Conservation (phyloP, 495 filamentous ascomycete species). For the Darksidea phi region DNA sequence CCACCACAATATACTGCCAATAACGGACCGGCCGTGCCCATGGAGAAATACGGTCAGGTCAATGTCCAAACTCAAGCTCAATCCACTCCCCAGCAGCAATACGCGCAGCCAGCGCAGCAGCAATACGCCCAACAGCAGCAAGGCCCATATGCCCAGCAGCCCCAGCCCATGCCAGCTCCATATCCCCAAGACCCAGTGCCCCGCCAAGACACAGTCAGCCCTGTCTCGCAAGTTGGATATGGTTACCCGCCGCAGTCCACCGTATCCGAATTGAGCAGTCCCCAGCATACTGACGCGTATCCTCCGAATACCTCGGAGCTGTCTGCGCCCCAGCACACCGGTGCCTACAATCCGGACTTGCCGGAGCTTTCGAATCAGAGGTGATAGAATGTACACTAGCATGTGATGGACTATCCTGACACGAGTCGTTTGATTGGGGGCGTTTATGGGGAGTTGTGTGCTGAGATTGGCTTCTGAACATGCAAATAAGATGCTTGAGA, state of each 20-base stretch:
- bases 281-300: slow-evolving; percentile 8
- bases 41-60: slow-evolving; percentile 21
- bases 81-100: slow-evolving; percentile 9
- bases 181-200: slow-evolving; percentile 21
- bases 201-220: slow-evolving; percentile 24
- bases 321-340: slow-evolving; percentile 5
- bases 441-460: no score
- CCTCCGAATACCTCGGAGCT: slow-evolving; percentile 10
- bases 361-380: slow-evolving; percentile 4
- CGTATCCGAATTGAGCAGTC: slow-evolving; percentile 5
- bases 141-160: slow-evolving; percentile 17
- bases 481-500: no score
- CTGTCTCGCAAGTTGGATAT: slow-evolving; percentile 9
- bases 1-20: slow-evolving; percentile 10
- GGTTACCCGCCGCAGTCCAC: neutral
- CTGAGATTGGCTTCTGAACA: no score
- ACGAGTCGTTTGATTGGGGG: no score
- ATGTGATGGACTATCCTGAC: no score
- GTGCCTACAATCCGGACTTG: neutral
- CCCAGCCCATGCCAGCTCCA: no score
- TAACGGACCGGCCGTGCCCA: slow-evolving; percentile 3
- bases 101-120: slow-evolving; percentile 16
- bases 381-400: no score
- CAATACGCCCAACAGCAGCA: neutral
- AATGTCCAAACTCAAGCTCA: slow-evolving; percentile 4